Evolutionary conservation across 139 green algal genomes (phyloP), one percentile per base, ranked within the genome.

Genomic region (Chlorella sp.): DNA sequence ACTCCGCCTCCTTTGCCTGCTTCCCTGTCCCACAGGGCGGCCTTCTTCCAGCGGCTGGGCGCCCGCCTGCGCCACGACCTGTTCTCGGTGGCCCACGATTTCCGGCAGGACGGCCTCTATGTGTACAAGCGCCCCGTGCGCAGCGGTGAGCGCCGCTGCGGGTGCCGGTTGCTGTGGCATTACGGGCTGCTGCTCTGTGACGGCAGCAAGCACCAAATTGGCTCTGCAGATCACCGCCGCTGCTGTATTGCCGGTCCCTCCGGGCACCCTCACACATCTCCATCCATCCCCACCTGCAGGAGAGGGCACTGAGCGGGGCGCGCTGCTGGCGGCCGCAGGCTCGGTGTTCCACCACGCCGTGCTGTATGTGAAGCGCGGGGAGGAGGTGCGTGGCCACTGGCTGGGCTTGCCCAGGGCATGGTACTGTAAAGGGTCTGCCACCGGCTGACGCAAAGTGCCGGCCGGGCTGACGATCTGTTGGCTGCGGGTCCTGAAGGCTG

Each of bases 321-420:
- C 55, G 21, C 72, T 89, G 56, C 65, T 92, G 47, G 87, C 87
- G 7, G 47, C 86, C 6, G 86, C 67, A 6, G 89, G 89, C 34
- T 86, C 36, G 17, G 89, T 92, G 6, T 87, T 92, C 70, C 84
- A 92, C 36, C 89, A 92, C 39, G 74, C 82, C 3, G 73, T 92
- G 16, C 65, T 92, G 23, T 92, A 92, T 39, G 41, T 92, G 3
- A 87, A 90, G 64, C 5, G 41, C 36, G 78, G 78, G 15, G 69
- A 78, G 0, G n/a, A 78, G 74, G 65, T 84, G 64, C 30, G 78
- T 51, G 44, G 44, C 44, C 44, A 51, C 7, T 51, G 44, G n/a
- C n/a, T n/a, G n/a, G n/a, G n/a, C n/a, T n/a, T n/a, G n/a, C n/a
- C n/a, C n/a, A n/a, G n/a, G n/a, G n/a, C n/a, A n/a, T n/a, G n/a